Evolutionary conservation across 2,329 filamentous ascomycete genomes (phyloP).

Genomic region (Dothistroma pini): DNA sequence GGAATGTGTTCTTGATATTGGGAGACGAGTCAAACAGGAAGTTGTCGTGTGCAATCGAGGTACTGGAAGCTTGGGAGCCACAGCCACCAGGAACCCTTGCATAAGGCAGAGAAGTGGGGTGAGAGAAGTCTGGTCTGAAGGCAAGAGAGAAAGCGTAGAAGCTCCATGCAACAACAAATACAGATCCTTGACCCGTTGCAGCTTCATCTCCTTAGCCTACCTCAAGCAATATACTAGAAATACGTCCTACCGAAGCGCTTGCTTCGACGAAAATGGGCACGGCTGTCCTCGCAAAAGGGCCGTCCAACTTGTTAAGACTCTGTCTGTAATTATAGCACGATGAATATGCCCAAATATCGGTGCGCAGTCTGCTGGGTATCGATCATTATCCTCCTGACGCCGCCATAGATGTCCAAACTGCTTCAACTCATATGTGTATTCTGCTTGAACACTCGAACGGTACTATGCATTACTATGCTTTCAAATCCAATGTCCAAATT

Average conservation of each 20-base stretch:
- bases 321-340: not conserved
- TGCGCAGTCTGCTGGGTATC: conserved; percentile 1
- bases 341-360: not conserved
- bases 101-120: not conserved
- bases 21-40: not conserved
- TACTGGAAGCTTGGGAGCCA: not conserved
- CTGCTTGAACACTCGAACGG: conserved; percentile 7
- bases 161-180: not conserved
- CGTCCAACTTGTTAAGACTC: no score
- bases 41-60: not conserved
- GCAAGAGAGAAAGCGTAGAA: not conserved
- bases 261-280: not conserved
- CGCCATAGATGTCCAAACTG: not conserved
- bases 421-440: not conserved
- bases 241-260: not conserved
- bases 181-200: no score
- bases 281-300: not conserved
- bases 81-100: not conserved
- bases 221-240: no score
- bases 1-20: not conserved
- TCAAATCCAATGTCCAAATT: conserved; percentile 10
- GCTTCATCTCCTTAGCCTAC: no score
- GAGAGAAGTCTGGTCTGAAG: not conserved
- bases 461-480: conserved; percentile 4
- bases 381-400: conserved; percentile 4